phyloP scores from a whole-genome alignment of 148 eudicot genomes.

The Chenopodium quinoa region DNA sequence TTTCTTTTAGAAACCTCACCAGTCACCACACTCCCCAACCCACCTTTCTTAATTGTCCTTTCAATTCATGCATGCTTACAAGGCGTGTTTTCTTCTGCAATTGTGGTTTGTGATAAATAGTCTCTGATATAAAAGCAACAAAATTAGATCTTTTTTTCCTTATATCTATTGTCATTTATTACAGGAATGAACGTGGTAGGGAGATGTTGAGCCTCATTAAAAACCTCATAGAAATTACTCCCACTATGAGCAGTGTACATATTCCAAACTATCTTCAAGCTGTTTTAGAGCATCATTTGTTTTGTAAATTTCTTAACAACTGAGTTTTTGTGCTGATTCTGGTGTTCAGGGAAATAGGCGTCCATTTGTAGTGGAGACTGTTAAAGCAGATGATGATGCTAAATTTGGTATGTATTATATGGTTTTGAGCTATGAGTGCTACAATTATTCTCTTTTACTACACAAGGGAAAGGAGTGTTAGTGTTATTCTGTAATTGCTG shows the following conservation, averaged over 20 bases:
- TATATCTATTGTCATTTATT: neutral
- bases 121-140: neutral
- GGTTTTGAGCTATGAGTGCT: neutral
- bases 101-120: neutral
- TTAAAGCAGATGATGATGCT: slow-evolving; percentile 92
- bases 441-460: neutral
- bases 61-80: neutral
- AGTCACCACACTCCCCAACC: neutral
- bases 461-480: neutral
- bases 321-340: neutral
- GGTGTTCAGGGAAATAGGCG: slow-evolving; percentile 73
- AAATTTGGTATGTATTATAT: slow-evolving; percentile 61
- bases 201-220: slow-evolving; percentile 86
- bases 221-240: slow-evolving; percentile 82
- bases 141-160: neutral
- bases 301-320: neutral
- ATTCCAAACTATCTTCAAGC: slow-evolving; percentile 23
- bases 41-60: neutral
- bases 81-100: neutral
- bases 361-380: slow-evolving; percentile 87
- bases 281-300: neutral
- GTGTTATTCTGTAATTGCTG: neutral
- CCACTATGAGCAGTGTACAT: slow-evolving; percentile 71
- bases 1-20: neutral
- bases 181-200: slow-evolving; percentile 90